Evolutionary conservation across 2,329 filamentous ascomycete genomes (phyloP).

Genomic region (Neonectria sp.): DNA sequence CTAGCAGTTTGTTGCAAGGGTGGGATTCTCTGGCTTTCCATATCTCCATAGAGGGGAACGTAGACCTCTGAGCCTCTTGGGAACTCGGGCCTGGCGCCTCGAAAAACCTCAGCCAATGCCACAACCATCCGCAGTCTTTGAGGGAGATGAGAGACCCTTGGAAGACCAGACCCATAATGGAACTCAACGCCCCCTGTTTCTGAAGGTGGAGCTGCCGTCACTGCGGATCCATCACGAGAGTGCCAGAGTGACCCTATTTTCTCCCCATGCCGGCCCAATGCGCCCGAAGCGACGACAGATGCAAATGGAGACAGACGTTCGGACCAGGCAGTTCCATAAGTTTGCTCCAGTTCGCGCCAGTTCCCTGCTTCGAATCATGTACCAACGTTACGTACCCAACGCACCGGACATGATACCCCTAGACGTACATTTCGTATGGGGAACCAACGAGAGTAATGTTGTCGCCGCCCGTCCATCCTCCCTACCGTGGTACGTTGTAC

Average conservation of each 20-base stretch:
- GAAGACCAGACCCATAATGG: constrained; percentile 25
- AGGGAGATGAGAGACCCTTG: constrained; percentile 2
- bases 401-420: constrained; percentile 14
- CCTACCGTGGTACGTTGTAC: too few relatives aligned
- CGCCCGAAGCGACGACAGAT: constrained; percentile 14
- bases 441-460: background rate
- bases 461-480: too few relatives aligned
- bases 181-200: constrained; percentile 40
- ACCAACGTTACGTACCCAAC: background rate
- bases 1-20: background rate
- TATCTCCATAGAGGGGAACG: too few relatives aligned
- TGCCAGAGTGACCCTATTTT: constrained; percentile 22
- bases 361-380: background rate
- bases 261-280: constrained; percentile 19
- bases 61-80: background rate
- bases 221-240: constrained; percentile 35
- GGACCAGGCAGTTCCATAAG: constrained; percentile 7
- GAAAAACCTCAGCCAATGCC: constrained; percentile 19
- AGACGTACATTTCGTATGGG: constrained; percentile 10
- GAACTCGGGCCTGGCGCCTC: background rate
- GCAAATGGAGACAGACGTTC: background rate
- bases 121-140: constrained; percentile 14
- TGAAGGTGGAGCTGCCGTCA: constrained; percentile 39
- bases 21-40: constrained; percentile 1
- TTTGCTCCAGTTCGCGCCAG: background rate